Evolutionary conservation across 129 eudicot genomes (phyloP), one percentile per base, ranked within the genome.

Genomic region (Helianthus annuus): DNA sequence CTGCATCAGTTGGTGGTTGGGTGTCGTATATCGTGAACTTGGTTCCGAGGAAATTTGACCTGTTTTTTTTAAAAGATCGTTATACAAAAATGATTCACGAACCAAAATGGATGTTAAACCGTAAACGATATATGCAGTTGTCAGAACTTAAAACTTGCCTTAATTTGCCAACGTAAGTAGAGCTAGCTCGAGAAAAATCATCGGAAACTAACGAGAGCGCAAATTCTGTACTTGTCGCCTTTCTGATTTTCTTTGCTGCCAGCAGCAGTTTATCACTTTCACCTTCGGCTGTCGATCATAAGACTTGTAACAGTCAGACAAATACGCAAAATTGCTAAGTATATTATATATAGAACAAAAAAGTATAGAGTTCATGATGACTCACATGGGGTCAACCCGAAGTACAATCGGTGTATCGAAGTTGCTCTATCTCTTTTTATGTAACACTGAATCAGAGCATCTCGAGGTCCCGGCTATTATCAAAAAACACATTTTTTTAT

Each of bases 1-100:
- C 66, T 42, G 72, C 64, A 40, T 85, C 86, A 54, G 27, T 80
- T 70, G 98, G 89, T 48, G 86, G 87, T 66, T 94, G 98, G 78
- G 88, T 81, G 70, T 94, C 98, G 52, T 85, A 90, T 49, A 90
- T 77, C 60, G 87, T 84, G 79, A 94, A 94, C 82, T 90, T 94
- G 71, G 98, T 94, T 22, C 98, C 98, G 3, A 94, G 89, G 49
- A 94, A 94, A 68, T 94, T 94, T 66, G 98, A 94, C 83, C 98
- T 90, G 89, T 56, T 76, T 16, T 12, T 16, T n/a, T 55, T 78
- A 15, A 51, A 17, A 7, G 8, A 46, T 24, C 16, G 16, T 4
- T 46, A 53, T 49, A 49, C 32, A 12, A 64, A 27, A 11, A 53
- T 4, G 29, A 34, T 29, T 46, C 13, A 52, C 8, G 52, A 14